Base-by-base conservation (phyloP, 2,329 filamentous ascomycete genomes). In the Aspergillus costaricaensis region DNA sequence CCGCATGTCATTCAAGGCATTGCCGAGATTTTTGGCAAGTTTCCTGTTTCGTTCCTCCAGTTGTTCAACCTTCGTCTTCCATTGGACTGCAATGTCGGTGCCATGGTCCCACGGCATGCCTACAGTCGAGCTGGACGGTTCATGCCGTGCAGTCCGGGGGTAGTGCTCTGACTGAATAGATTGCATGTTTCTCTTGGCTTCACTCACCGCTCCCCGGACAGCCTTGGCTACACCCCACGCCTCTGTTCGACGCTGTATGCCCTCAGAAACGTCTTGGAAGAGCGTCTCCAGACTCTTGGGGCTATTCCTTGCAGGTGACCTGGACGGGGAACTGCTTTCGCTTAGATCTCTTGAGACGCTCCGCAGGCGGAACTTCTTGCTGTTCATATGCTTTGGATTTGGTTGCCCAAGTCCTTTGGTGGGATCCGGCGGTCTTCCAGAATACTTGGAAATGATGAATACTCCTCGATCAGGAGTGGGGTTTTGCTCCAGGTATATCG, bases 401-500 rank as follows among this genome's bases (percentile, higher is more conserved):
- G 65, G 61, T 47, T 69, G 68, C 12, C 64, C 62, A 49, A 63
- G 63, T 52, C 62, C 61, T 56, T 70, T 74, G 5, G 64, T 63
- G 48, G 64, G 58, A 55, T 77, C 75, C 12, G 79, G 79, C n/a
- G 74, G 69, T 55, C 74, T 77, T 8, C 77, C 78, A 5, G 80
- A 80, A 65, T 82, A 82, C 64, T 80, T 80, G 9, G 75, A 74
- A 41, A 82, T 78, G 14, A 82, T 70, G 27, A 75, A 75, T 21
- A 72, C 70, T 10, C 79, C 80, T 53, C 80, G 75, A 36, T 80
- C 77, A 10, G 72, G 67, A 5, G 75, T 79, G 21, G 75, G 72
- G 39, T 80, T 78, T 50, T 79, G 75, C 54, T 80, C 78, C 41
- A 82, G 66, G 58, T 80, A 80, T 15, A 95, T 75, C 1, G 92